phyloP scores from a whole-genome alignment of 257 asterid species.

The Ballota nigra region DNA sequence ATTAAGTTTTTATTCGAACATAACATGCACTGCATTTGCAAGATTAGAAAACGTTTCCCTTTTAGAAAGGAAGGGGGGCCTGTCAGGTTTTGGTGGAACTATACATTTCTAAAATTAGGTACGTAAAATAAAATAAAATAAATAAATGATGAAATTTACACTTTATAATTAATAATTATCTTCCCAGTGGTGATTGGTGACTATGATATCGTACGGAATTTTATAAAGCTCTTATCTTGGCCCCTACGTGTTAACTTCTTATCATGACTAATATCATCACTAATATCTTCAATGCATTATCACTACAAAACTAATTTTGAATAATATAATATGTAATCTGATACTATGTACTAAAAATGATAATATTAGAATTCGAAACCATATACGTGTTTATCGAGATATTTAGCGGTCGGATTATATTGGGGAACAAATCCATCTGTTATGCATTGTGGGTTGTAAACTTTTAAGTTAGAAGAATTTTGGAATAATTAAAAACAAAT shows the following conservation, averaged over 20 bases:
- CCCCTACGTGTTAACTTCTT: conserved; percentile 29
- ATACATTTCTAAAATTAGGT: conserved; percentile 30
- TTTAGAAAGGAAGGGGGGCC: conserved; percentile 8
- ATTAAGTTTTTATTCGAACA: neutral
- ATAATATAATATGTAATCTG: neutral
- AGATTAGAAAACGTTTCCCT: neutral
- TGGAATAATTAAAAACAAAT: too few relatives aligned
- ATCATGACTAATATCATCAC: neutral
- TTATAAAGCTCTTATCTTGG: conserved; percentile 12
- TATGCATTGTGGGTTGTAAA: too few relatives aligned
- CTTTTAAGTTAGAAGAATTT: too few relatives aligned
- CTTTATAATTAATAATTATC: conserved; percentile 1
- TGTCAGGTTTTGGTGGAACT: conserved; percentile 22
- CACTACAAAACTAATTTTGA: conserved; percentile 13
- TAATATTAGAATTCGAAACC: too few relatives aligned
- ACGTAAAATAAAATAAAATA: conserved; percentile 7
- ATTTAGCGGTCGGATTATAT: too few relatives aligned
- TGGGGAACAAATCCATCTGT: too few relatives aligned
- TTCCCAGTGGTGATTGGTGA: conserved; percentile 7
- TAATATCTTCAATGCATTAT: conserved; percentile 14
- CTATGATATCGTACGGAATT: conserved; percentile 3
- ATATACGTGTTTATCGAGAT: too few relatives aligned
- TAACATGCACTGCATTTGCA: neutral
- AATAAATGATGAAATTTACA: neutral
- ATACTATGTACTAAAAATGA: too few relatives aligned